These are phyloP conservation scores for Backusella australiensis DNA, from an alignment of 192 early-diverging fungal species.

Conservation along the genomic window DNA sequence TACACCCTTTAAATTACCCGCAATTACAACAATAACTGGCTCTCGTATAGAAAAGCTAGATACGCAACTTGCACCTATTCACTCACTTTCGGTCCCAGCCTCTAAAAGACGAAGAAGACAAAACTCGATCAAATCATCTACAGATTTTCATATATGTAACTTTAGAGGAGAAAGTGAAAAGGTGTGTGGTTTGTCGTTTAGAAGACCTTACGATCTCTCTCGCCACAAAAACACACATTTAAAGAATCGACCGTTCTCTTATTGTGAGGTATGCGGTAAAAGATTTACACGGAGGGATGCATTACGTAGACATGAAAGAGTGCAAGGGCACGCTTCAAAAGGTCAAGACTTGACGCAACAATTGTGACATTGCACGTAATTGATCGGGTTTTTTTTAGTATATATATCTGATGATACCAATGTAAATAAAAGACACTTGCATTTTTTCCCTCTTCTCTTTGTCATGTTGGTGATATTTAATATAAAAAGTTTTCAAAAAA, in stretches of 20 bases:
- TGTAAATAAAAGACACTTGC: not conserved
- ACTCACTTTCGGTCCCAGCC: not conserved
- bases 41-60: not conserved
- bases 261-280: constrained; percentile 34
- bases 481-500: not conserved
- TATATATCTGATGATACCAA: not conserved
- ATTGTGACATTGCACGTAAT: not conserved
- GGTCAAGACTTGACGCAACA: not conserved
- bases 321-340: constrained; percentile 28
- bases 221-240: constrained; percentile 35
- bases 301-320: constrained; percentile 32
- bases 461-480: not conserved
- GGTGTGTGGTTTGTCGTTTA: constrained; percentile 30
- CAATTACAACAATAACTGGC: not conserved
- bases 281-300: constrained; percentile 41
- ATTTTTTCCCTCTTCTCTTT: not conserved
- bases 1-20: not conserved
- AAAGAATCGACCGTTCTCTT: constrained; percentile 30
- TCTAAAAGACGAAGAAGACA: not conserved
- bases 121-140: not conserved
- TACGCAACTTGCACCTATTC: constrained; percentile 8
- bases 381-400: not conserved
- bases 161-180: constrained; percentile 11
- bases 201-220: constrained; percentile 36
- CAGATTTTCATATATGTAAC: constrained; percentile 7